A percentile compares a stretch with the other conserved stretches of the same genome.
Conservation (phyloP, 164 flowering plant genomes). For the Tetrastigma voinierianum region DNA sequence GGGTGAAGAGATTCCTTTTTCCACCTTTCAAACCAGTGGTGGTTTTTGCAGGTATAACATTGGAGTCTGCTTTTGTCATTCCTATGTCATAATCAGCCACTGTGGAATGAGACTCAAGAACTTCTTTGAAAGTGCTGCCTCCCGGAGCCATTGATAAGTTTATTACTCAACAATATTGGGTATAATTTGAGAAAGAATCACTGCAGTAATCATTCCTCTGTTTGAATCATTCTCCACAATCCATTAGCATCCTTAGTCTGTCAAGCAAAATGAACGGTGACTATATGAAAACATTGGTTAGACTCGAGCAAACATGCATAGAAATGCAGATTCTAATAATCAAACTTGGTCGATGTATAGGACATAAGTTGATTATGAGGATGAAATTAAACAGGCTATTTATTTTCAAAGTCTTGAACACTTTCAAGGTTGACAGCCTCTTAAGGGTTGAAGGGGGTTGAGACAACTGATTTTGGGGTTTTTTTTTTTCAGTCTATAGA, state of each 20-base stretch:
- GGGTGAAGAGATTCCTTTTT: slow-evolving; percentile 45
- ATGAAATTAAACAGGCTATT: too few species aligned
- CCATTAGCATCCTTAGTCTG: neutral
- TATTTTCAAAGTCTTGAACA: too few species aligned
- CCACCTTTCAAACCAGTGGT: slow-evolving; percentile 27
- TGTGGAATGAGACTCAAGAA: slow-evolving; percentile 36
- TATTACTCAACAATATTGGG: neutral
- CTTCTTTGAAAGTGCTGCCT: slow-evolving; percentile 53
- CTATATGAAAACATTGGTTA: neutral
- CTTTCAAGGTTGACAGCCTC: too few species aligned
- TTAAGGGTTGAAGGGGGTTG: too few species aligned
- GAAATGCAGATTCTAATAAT: neutral
- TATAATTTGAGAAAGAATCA: neutral
- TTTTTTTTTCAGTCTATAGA: too few species aligned
- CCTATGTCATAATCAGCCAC: slow-evolving; percentile 36
- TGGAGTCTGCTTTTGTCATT: slow-evolving; percentile 28
- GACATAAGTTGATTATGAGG: too few species aligned
- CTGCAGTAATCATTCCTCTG: neutral
- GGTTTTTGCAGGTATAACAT: slow-evolving; percentile 23
- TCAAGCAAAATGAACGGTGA: neutral
- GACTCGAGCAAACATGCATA: neutral
- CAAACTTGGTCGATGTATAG: neutral
- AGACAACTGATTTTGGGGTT: too few species aligned
- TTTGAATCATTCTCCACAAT: neutral
- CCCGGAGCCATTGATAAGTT: slow-evolving; percentile 55